Evolutionary conservation across 176 grass and related monocot genomes (phyloP).

Genomic region (Musa troglodytarum): DNA sequence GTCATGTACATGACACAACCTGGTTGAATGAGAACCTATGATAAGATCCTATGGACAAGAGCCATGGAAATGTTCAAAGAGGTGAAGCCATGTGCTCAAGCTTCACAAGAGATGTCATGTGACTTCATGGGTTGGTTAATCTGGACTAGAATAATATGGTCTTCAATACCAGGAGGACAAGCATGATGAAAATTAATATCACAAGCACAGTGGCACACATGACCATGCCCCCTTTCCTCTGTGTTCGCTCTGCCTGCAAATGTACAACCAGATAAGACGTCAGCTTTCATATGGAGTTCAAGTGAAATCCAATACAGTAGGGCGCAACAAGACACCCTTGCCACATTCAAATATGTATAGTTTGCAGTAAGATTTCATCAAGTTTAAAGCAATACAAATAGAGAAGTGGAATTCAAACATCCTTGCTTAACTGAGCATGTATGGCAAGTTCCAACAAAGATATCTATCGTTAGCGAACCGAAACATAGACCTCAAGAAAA

Average conservation of each 20-base stretch:
- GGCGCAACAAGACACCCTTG: background rate
- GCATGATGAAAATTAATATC: constrained; percentile 87
- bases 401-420: background rate
- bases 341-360: background rate
- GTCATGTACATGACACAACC: background rate
- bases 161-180: constrained; percentile 83
- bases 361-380: background rate
- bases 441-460: background rate
- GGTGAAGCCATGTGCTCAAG: no score
- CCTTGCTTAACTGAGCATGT: background rate
- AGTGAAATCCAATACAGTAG: no score
- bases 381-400: background rate
- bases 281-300: background rate
- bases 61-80: background rate
- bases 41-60: background rate
- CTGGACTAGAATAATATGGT: constrained; percentile 54
- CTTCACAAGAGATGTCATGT: background rate
- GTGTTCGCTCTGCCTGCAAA: constrained; percentile 84
- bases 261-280: background rate
- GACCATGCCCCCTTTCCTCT: constrained; percentile 90
- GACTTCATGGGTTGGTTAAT: background rate
- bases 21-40: background rate
- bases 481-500: constrained; percentile 5
- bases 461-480: no score
- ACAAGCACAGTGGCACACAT: constrained; percentile 92